Conservation (phyloP, 2,329 filamentous ascomycete species). For the Metarhizium brunneum region DNA sequence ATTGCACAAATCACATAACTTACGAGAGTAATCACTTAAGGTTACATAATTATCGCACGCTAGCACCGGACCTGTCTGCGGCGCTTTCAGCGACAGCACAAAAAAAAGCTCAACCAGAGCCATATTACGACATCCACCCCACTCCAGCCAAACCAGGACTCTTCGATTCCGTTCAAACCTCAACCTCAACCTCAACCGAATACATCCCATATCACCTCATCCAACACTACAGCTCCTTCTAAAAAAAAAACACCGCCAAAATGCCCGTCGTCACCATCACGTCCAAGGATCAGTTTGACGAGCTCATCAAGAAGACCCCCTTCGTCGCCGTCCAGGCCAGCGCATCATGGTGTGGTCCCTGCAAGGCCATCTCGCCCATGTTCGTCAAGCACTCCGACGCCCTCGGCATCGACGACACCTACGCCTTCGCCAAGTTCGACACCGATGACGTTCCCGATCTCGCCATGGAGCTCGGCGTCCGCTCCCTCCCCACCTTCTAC, state of each 20-base stretch:
- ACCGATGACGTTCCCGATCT: slow-evolving; percentile 44
- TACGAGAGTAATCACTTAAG: too few relatives aligned
- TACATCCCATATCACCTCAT: neutral
- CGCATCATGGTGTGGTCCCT: slow-evolving; percentile 52
- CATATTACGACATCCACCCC: neutral
- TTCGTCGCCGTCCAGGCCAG: slow-evolving; percentile 49
- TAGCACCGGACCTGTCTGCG: too few relatives aligned
- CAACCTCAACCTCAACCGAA: neutral
- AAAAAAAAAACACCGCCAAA: slow-evolving; percentile 8
- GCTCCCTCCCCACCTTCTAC: slow-evolving; percentile 50
- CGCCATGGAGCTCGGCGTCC: slow-evolving; percentile 38
- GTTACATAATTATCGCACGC: too few relatives aligned
- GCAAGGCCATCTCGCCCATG: slow-evolving; percentile 48
- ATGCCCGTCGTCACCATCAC: slow-evolving; percentile 30
- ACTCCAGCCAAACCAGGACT: neutral
- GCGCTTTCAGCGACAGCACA: too few relatives aligned
- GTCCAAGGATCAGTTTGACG: slow-evolving; percentile 36
- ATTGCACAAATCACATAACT: too few relatives aligned
- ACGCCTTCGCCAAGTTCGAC: slow-evolving; percentile 50
- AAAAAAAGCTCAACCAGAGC: neutral
- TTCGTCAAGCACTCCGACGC: slow-evolving; percentile 38
- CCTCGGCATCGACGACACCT: slow-evolving; percentile 26
- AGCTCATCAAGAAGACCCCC: slow-evolving; percentile 35
- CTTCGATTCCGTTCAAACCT: neutral
- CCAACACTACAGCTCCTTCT: too few relatives aligned